phyloP scores from a whole-genome alignment of 148 eudicot species.

The Vaccinium macrocarpon region DNA sequence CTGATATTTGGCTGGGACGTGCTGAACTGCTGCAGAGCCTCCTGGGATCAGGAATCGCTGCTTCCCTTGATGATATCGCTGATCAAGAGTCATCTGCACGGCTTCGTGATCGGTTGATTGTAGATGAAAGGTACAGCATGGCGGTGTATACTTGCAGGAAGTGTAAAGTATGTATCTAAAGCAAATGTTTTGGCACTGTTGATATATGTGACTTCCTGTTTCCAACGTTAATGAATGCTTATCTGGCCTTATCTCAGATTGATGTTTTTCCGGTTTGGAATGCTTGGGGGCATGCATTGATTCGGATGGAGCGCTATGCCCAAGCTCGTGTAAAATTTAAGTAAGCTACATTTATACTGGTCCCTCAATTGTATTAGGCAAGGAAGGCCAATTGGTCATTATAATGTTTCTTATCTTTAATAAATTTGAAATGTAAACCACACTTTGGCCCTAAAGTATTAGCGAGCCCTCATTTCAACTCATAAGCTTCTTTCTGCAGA shows the following conservation, averaged over 20 bases:
- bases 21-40: slow-evolving; percentile 98
- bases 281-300: slow-evolving; percentile 98
- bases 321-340: slow-evolving; percentile 97
- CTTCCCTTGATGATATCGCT: slow-evolving; percentile 95
- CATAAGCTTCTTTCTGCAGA: background rate
- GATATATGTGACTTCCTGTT: background rate
- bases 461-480: background rate
- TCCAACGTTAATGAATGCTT: slow-evolving; percentile 10
- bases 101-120: slow-evolving; percentile 86
- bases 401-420: background rate
- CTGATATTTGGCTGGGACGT: slow-evolving; percentile 81
- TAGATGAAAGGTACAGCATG: slow-evolving; percentile 92
- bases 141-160: slow-evolving; percentile 97
- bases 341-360: slow-evolving; percentile 42
- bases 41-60: slow-evolving; percentile 92
- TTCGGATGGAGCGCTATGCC: slow-evolving; percentile 97
- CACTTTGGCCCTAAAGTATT: background rate
- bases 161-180: slow-evolving; percentile 64
- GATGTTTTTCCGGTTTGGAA: slow-evolving; percentile 96
- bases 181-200: background rate
- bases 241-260: slow-evolving; percentile 50
- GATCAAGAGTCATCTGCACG: slow-evolving; percentile 81
- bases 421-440: background rate
- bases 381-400: background rate
- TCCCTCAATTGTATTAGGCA: background rate